Evolutionary conservation across 805 yeast species (phyloP).

Genomic region (Maudiozyma saulgeensis): DNA sequence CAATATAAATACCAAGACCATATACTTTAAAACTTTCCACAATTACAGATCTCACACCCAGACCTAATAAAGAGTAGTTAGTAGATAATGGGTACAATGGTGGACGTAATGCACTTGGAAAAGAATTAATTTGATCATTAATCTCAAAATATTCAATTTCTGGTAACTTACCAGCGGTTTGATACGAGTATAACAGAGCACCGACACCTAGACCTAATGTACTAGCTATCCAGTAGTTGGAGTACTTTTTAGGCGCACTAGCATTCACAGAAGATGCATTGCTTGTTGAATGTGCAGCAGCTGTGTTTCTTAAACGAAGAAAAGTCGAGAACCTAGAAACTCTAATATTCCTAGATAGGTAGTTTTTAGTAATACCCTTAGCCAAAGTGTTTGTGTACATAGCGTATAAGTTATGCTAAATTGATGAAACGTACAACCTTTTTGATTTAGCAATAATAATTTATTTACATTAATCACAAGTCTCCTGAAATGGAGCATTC

Average conservation of each 20-base stretch:
- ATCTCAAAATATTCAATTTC: constrained; percentile 32
- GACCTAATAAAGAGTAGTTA: constrained; percentile 54
- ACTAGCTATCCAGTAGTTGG: not conserved
- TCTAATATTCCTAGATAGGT: not conserved
- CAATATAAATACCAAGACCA: constrained; percentile 74
- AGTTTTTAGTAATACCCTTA: not conserved
- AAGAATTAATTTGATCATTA: constrained; percentile 43
- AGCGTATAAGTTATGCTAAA: too few relatives aligned
- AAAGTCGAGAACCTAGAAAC: not conserved
- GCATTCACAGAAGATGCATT: not conserved
- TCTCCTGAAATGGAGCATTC: too few relatives aligned
- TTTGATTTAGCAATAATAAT: too few relatives aligned
- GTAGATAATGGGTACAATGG: constrained; percentile 22
- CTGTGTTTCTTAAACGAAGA: not conserved
- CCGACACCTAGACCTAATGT: not conserved
- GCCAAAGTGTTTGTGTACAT: not conserved
- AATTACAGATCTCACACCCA: constrained; percentile 77
- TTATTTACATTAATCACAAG: too few relatives aligned
- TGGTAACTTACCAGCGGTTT: not conserved
- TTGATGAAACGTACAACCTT: too few relatives aligned
- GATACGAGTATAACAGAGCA: not conserved
- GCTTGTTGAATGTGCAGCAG: not conserved
- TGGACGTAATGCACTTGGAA: constrained; percentile 30
- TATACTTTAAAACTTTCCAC: constrained; percentile 77
- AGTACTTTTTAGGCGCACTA: not conserved